These are phyloP conservation scores for Colletotrichum musae DNA, from an alignment of 2,329 filamentous ascomycete species.

Conservation along the genomic window DNA sequence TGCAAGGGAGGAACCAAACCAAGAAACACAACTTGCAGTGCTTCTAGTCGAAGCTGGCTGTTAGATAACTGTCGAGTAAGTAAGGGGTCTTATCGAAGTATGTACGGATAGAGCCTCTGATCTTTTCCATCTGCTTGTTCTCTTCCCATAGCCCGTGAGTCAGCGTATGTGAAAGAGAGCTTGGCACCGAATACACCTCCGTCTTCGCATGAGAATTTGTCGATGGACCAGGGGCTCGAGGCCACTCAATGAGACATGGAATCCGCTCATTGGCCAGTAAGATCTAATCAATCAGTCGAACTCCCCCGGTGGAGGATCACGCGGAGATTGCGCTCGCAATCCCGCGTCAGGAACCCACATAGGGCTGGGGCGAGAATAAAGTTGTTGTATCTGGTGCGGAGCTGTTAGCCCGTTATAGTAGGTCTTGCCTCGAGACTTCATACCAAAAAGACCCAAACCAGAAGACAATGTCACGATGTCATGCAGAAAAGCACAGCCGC, in stretches of 20 bases:
- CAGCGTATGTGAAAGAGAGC: too few species aligned
- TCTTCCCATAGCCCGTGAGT: too few species aligned
- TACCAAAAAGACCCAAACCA: not conserved
- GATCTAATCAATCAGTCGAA: conserved; percentile 19
- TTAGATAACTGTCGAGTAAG: too few species aligned
- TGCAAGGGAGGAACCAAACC: too few species aligned
- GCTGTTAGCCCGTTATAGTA: conserved; percentile 5
- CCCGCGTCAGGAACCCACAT: not conserved
- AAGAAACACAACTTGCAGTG: too few species aligned
- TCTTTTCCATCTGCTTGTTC: too few species aligned
- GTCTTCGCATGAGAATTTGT: too few species aligned
- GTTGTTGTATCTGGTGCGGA: conserved; percentile 12
- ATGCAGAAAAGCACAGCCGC: not conserved
- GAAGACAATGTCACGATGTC: conserved; percentile 1
- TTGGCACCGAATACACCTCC: too few species aligned
- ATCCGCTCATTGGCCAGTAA: not conserved
- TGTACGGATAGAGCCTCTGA: too few species aligned
- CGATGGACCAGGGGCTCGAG: too few species aligned
- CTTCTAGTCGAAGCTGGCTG: too few species aligned
- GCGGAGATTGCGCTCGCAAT: conserved; percentile 15
- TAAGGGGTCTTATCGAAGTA: too few species aligned
- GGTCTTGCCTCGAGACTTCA: not conserved
- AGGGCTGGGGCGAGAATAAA: conserved; percentile 5
- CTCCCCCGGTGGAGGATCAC: not conserved
- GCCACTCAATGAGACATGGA: not conserved